Evolutionary conservation across 78 protist genomes (phyloP).

Genomic region (Planoprotostelium fungivorum): DNA sequence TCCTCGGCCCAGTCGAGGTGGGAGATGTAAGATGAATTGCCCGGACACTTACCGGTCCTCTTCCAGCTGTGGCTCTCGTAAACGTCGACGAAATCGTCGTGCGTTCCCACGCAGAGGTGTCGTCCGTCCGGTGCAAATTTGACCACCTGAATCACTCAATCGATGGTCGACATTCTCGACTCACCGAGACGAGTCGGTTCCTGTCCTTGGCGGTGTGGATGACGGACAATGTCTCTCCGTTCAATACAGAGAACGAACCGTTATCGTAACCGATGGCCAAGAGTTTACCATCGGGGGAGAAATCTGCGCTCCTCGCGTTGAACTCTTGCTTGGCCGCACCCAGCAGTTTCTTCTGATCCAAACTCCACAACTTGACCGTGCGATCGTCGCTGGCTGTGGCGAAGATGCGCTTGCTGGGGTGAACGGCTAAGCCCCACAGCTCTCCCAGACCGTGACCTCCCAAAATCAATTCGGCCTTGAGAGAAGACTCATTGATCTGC

Average conservation of each 20-base stretch:
- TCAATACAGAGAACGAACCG: not conserved
- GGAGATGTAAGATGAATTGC: conserved; percentile 8
- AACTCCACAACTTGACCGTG: conserved; percentile 28
- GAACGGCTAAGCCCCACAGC: conserved; percentile 37
- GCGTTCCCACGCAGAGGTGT: conserved; percentile 24
- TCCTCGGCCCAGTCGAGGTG: conserved; percentile 26
- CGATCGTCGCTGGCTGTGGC: conserved; percentile 22
- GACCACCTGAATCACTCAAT: not conserved
- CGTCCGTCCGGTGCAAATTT: conserved; percentile 20
- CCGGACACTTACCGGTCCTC: not conserved
- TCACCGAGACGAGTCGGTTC: not conserved
- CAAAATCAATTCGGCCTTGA: not conserved
- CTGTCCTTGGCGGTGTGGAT: not conserved
- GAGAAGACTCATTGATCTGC: not conserved
- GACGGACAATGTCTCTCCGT: not conserved
- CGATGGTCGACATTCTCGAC: not conserved
- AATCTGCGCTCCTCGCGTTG: not conserved
- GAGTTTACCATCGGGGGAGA: not conserved
- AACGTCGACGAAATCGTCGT: conserved; percentile 36
- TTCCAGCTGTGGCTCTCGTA: conserved; percentile 5
- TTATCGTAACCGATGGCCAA: conserved; percentile 1
- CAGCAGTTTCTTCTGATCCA: not conserved
- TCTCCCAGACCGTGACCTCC: conserved; percentile 17
- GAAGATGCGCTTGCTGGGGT: conserved; percentile 3
- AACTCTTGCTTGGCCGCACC: not conserved